phyloP scores from a whole-genome alignment of 2,329 filamentous ascomycete species.

The Talaromyces atroroseus region DNA sequence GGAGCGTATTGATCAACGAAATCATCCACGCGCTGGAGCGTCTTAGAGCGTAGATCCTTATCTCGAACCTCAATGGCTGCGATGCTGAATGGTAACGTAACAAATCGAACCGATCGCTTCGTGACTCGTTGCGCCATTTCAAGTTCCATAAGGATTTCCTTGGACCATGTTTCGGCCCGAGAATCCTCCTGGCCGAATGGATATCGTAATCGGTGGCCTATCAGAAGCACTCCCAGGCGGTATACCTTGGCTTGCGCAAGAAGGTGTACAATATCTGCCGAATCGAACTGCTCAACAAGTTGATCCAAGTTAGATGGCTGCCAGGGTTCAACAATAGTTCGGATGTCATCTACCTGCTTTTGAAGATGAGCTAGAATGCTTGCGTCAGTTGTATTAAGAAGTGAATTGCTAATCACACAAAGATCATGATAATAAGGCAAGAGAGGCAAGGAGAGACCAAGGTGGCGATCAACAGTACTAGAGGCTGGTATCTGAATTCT shows the following conservation, averaged over 20 bases:
- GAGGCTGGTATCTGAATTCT: slow-evolving; percentile 1
- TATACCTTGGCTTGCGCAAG: slow-evolving; percentile 9
- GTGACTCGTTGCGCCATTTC: slow-evolving; percentile 6
- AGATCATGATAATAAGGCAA: slow-evolving; percentile 8
- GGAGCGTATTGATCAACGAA: slow-evolving; percentile 7
- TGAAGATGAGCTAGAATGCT: not conserved
- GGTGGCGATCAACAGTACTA: not conserved
- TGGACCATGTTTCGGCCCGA: slow-evolving; percentile 4
- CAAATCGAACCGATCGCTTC: not conserved
- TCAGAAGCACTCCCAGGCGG: slow-evolving; percentile 1
- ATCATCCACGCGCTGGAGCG: slow-evolving; percentile 6
- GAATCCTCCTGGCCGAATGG: slow-evolving; percentile 6
- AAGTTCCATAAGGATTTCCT: slow-evolving; percentile 9
- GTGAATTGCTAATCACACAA: slow-evolving; percentile 4
- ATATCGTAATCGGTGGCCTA: slow-evolving; percentile 7
- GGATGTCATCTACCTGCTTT: slow-evolving; percentile 3
- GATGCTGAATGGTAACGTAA: slow-evolving; percentile 4
- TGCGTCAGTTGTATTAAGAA: not conserved
- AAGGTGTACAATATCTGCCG: slow-evolving; percentile 5
- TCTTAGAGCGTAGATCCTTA: not conserved
- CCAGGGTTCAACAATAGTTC: slow-evolving; percentile 6
- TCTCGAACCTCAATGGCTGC: slow-evolving; percentile 8
- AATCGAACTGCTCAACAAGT: slow-evolving; percentile 2
- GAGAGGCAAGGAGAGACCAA: slow-evolving; percentile 7
- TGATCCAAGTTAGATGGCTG: slow-evolving; percentile 1